phyloP scores from a whole-genome alignment of 2,329 filamentous ascomycete species.

The Delphinella strobiligena region DNA sequence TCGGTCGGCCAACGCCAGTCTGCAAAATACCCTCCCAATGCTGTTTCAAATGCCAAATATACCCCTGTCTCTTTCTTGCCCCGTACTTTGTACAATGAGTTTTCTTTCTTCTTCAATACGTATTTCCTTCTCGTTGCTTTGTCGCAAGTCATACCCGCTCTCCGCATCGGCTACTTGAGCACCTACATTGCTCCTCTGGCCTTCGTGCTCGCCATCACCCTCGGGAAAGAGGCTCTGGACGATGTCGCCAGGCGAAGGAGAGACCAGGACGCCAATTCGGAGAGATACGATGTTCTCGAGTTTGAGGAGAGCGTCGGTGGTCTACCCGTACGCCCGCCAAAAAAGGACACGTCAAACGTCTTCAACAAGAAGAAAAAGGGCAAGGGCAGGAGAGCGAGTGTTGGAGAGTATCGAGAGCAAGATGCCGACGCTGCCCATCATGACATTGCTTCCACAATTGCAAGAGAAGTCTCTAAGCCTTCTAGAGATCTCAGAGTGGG shows the following conservation, averaged over 20 bases:
- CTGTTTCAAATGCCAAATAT: constrained; percentile 95
- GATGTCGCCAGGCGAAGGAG: constrained; percentile 76
- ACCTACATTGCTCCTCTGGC: constrained; percentile 88
- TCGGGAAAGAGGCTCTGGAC: constrained; percentile 92
- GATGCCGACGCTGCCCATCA: constrained; percentile 41
- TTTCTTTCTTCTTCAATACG: constrained; percentile 99
- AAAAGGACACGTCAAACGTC: constrained; percentile 6
- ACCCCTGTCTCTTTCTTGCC: constrained; percentile 90
- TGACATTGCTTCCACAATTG: constrained; percentile 14
- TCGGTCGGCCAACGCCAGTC: constrained; percentile 63
- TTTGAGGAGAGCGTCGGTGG: constrained; percentile 48
- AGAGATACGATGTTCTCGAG: constrained; percentile 66
- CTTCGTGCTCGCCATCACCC: constrained; percentile 82
- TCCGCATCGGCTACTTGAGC: constrained; percentile 86
- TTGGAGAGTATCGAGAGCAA: constrained; percentile 42
- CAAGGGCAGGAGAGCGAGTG: constrained; percentile 18
- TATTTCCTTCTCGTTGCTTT: constrained; percentile 94
- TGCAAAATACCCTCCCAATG: constrained; percentile 73
- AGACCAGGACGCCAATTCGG: constrained; percentile 89
- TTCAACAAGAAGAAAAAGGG: constrained; percentile 18
- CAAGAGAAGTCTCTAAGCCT: constrained; percentile 59
- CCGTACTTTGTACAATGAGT: constrained; percentile 92
- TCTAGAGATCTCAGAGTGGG: constrained; percentile 86
- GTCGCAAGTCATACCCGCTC: constrained; percentile 78
- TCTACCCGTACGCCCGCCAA: constrained; percentile 7